These are phyloP conservation scores for Tremella mesenterica DNA, from an alignment of 768 basidiomycete species.

Conservation along the genomic window DNA sequence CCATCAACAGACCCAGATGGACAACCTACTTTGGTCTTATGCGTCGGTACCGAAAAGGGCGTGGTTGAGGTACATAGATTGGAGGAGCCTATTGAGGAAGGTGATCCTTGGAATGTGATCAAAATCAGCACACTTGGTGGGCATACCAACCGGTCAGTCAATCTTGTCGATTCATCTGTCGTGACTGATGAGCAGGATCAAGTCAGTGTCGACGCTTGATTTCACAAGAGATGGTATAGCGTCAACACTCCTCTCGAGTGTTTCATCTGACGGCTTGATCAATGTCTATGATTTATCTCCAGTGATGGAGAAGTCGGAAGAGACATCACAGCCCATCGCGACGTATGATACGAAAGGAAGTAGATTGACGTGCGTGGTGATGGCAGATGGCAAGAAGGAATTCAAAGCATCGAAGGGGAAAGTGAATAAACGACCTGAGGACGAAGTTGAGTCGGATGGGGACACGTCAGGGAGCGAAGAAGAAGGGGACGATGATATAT, in stretches of 20 bases:
- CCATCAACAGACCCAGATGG: slow-evolving; percentile 44
- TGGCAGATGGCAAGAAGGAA: slow-evolving; percentile 36
- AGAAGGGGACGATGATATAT: slow-evolving; percentile 22
- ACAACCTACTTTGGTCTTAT: slow-evolving; percentile 53
- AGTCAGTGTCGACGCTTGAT: slow-evolving; percentile 32
- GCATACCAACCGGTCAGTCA: slow-evolving; percentile 71
- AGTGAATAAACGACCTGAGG: slow-evolving; percentile 47
- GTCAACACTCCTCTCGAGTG: slow-evolving; percentile 59
- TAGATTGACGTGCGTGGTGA: slow-evolving; percentile 61
- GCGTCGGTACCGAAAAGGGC: slow-evolving; percentile 84
- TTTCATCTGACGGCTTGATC: slow-evolving; percentile 77
- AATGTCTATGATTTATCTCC: slow-evolving; percentile 42
- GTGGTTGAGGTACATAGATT: slow-evolving; percentile 59
- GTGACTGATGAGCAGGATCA: slow-evolving; percentile 27
- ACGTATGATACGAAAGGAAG: slow-evolving; percentile 78
- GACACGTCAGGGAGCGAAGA: slow-evolving; percentile 32
- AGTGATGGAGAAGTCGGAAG: slow-evolving; percentile 3
- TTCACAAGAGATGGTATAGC: slow-evolving; percentile 46
- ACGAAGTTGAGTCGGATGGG: slow-evolving; percentile 46
- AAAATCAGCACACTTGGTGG: slow-evolving; percentile 60
- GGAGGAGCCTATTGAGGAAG: slow-evolving; percentile 23
- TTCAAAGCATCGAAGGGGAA: slow-evolving; percentile 48
- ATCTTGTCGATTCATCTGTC: not conserved
- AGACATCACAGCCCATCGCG: slow-evolving; percentile 54
- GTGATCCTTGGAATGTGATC: slow-evolving; percentile 14